Conservation (phyloP, 2,329 filamentous ascomycete species). For the Phaeosphaeria sp. region DNA sequence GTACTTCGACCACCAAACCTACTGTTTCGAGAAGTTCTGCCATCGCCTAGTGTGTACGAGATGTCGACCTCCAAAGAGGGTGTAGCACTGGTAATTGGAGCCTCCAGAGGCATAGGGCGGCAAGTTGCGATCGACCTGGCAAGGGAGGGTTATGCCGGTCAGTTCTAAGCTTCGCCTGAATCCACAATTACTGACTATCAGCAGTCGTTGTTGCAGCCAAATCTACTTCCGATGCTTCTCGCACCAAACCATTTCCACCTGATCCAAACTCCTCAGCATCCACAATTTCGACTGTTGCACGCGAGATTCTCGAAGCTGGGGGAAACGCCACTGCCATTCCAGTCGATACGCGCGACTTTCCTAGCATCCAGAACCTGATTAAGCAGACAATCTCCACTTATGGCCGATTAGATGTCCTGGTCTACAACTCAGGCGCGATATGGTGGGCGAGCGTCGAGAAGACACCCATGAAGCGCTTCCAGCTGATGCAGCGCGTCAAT, state of each 20-base stretch:
- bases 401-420: slow-evolving; percentile 71
- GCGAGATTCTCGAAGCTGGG: slow-evolving; percentile 72
- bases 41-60: slow-evolving; percentile 8
- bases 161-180: neutral
- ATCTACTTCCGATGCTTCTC: slow-evolving; percentile 68
- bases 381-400: slow-evolving; percentile 63
- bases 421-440: slow-evolving; percentile 87
- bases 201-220: slow-evolving; percentile 80
- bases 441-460: slow-evolving; percentile 80
- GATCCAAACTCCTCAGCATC: slow-evolving; percentile 76
- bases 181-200: slow-evolving; percentile 5
- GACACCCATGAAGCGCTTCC: slow-evolving; percentile 78
- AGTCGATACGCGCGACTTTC: slow-evolving; percentile 72
- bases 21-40: neutral
- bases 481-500: slow-evolving; percentile 59
- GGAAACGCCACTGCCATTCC: slow-evolving; percentile 69
- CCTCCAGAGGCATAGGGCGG: slow-evolving; percentile 79
- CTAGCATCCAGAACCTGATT: slow-evolving; percentile 67
- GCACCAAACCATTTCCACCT: slow-evolving; percentile 69
- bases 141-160: slow-evolving; percentile 72
- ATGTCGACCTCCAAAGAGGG: slow-evolving; percentile 38
- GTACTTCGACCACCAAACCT: neutral
- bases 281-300: slow-evolving; percentile 80
- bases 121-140: slow-evolving; percentile 82
- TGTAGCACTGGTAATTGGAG: slow-evolving; percentile 76